Base-by-base conservation (phyloP, 116 monocot genomes). In the Zostera marina region DNA sequence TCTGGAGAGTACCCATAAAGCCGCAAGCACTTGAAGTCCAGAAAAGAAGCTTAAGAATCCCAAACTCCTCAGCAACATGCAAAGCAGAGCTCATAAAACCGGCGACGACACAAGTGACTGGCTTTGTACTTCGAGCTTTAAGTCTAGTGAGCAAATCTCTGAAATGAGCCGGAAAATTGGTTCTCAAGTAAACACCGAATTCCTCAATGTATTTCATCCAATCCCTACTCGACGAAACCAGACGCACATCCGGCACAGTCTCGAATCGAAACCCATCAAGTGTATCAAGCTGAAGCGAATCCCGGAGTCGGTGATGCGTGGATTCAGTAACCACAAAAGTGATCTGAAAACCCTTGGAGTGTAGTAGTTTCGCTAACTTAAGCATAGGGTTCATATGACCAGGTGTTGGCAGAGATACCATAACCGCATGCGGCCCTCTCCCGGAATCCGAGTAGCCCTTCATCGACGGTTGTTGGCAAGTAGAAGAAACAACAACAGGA, bases 321-420 rank as follows among this genome's bases (percentile, higher is more conserved):
- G 24, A 55, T 11, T 61, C 61, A 25, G 68, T 63, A 47, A 64
- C 21, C 44, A 74, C 52, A 64, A 64, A 74, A 63, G 74, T 74
- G 53, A 74, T 47, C 63, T 44, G 21, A 64, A 74, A 64, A 52
- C 59, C 63, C 24, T 52, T 41, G 57, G 23, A 52, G 59, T 68
- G 68, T 45, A 74, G 74, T 59, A 74, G 52, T 59, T 60, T 64
- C 38, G 68, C 74, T 8, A 68, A 42, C 59, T 74, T 63, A 38
- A 74, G 49, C 64, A 68, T 68, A 53, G 74, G 52, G 40, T 57
- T 68, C 10, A 74, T 68, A 59, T 74, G 68, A 2, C 74, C 74
- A 0, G 63, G 59, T 9, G 59, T 64, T 8, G 74, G 74, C 20
- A 44, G 19, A 21, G 74, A 64, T 3, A 68, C 52, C 53, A 63